Evolutionary conservation across 257 asterid species (phyloP).

Genomic region (Perilla frutescens): DNA sequence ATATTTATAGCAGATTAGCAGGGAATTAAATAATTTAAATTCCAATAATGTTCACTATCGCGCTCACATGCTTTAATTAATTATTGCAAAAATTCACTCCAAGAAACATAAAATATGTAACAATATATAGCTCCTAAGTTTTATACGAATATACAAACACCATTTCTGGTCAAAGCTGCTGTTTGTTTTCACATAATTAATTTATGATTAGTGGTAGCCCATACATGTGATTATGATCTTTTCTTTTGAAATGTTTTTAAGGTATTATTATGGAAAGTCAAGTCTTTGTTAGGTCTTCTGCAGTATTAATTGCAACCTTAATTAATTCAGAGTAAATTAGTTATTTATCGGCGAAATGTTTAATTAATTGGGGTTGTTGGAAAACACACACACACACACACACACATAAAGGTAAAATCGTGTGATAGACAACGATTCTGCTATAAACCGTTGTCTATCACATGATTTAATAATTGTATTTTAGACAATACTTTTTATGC

Average conservation of each 20-base stretch:
- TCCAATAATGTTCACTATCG: conserved; percentile 8
- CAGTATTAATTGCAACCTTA: neutral
- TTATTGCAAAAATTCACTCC: neutral
- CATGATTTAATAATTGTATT: no score
- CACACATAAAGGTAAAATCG: no score
- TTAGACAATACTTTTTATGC: no score
- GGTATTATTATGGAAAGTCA: neutral
- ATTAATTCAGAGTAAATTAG: neutral
- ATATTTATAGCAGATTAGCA: neutral
- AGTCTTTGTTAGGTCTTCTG: neutral
- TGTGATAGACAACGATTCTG: no score
- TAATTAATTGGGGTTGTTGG: no score
- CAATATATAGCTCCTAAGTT: neutral
- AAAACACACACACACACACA: no score
- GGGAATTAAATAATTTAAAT: neutral
- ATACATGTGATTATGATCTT: neutral
- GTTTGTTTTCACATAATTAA: conserved; percentile 15
- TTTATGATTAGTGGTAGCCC: neutral
- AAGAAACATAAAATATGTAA: conserved; percentile 6
- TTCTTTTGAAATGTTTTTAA: no score
- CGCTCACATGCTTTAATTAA: neutral
- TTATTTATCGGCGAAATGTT: neutral
- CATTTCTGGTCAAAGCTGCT: conserved; percentile 22
- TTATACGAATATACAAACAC: neutral
- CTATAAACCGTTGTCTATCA: no score